Evolutionary conservation across 495 filamentous ascomycete genomes (phyloP), one percentile per base, ranked within the genome.

Genomic region (Lineolata rhizophorae): DNA sequence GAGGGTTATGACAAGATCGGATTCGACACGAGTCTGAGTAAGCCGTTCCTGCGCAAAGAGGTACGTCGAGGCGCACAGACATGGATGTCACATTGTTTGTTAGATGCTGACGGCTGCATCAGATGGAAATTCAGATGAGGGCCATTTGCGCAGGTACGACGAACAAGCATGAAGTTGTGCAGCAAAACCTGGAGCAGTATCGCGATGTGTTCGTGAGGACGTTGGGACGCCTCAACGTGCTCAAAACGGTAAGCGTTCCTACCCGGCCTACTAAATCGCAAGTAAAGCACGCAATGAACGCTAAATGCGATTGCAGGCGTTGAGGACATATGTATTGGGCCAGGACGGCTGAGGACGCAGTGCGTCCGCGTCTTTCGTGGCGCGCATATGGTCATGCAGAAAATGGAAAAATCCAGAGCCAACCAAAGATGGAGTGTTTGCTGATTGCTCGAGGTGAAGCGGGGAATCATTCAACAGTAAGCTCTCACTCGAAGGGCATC

Each of bases 21-120:
- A 19, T 70, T 94, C 32, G 82, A 91, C 31, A 83, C 72, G 13
- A 90, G 78, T 35, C 63, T 97, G 11, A 76, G 80, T 44, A 97
- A 97, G 51, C 87, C 87, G n/a, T 95, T 95, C 49, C 57, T 97
- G 26, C 68, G 87, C 17, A 95, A 97, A 51, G 85, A 97, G 47
- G 54, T 56, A 42, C 40, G 48, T 31, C 20, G 22, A 6, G 22
- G 22, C n/a, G 22, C n/a, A 6, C 22, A 6, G 22, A 25, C 22
- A 25, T 25, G 22, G n/a, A 6, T 6, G 6, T n/a, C 22, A 25
- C 22, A n/a, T 6, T n/a, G 22, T n/a, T 25, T 25, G 22, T n/a
- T n/a, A n/a, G n/a, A n/a, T n/a, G n/a, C n/a, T n/a, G n/a, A n/a
- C n/a, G n/a, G n/a, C n/a, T n/a, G n/a, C n/a, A 6, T 8, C 35